Evolutionary conservation across 805 yeast genomes (phyloP).

Genomic region (Suhomyces sp.): DNA sequence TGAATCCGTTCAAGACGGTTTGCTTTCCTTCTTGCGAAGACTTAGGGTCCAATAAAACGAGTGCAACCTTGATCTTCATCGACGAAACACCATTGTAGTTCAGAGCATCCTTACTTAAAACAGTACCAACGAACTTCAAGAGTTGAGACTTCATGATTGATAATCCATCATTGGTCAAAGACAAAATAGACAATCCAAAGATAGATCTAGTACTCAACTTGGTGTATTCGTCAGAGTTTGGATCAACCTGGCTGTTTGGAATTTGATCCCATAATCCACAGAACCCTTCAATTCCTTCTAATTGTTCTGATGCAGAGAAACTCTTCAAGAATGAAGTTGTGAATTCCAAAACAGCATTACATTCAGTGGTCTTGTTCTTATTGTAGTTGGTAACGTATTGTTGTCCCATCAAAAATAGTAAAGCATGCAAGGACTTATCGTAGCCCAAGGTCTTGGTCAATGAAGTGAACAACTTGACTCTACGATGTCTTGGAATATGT

Average conservation of each 20-base stretch:
- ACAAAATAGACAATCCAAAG: conserved; percentile 60
- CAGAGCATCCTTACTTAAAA: conserved; percentile 32
- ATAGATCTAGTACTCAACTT: conserved; percentile 53
- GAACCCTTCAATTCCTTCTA: conserved; percentile 52
- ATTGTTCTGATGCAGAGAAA: conserved; percentile 67
- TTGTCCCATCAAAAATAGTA: conserved; percentile 77
- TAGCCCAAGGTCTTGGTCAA: conserved; percentile 75
- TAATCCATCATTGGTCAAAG: conserved; percentile 50
- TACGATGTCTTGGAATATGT: conserved; percentile 95
- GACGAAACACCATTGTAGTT: conserved; percentile 23
- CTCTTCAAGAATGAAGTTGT: conserved; percentile 64
- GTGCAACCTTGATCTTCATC: conserved; percentile 52
- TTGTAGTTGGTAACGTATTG: conserved; percentile 55
- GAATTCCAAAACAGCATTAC: conserved; percentile 69
- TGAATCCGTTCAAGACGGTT: conserved; percentile 33
- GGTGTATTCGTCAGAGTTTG: conserved; percentile 35
- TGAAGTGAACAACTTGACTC: conserved; percentile 80
- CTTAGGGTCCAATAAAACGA: conserved; percentile 46
- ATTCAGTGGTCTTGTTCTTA: conserved; percentile 63
- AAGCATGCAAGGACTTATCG: conserved; percentile 61
- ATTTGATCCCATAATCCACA: conserved; percentile 51
- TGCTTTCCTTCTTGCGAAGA: conserved; percentile 29
- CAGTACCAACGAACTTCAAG: conserved; percentile 55
- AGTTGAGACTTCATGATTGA: conserved; percentile 48
- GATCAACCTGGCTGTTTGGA: conserved; percentile 44